phyloP scores from a whole-genome alignment of 257 asterid genomes.

The Nicotiana tabacum region DNA sequence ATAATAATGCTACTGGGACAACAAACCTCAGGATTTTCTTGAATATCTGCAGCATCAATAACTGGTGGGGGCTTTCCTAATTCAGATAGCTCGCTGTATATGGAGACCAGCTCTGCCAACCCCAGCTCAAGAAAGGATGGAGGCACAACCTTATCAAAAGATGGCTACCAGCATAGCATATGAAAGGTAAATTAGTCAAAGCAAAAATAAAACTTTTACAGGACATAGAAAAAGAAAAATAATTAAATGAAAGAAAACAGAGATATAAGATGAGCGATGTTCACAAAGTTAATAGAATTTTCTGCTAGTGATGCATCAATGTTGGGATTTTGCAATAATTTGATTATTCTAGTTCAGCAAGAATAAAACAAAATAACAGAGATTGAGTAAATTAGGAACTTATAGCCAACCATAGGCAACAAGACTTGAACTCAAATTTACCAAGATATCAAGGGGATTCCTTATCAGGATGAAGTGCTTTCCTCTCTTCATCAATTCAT shows the following conservation, averaged over 20 bases:
- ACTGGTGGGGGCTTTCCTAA: conserved; percentile 61
- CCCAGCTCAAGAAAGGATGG: conserved; percentile 68
- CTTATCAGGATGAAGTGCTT: conserved; percentile 77
- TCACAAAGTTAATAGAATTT: not conserved
- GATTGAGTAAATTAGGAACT: not conserved
- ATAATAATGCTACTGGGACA: conserved; percentile 7
- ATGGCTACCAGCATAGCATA: conserved; percentile 42
- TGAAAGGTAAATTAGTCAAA: conserved; percentile 19
- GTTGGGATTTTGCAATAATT: not conserved
- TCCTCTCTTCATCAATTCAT: conserved; percentile 70
- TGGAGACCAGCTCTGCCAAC: conserved; percentile 47
- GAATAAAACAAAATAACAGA: not conserved
- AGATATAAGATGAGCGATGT: not conserved
- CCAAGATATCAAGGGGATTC: conserved; percentile 85
- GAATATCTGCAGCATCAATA: conserved; percentile 69
- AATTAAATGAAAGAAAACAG: not conserved
- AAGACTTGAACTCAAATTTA: conserved; percentile 21
- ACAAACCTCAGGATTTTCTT: conserved; percentile 67
- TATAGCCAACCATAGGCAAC: not conserved
- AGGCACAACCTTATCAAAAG: conserved; percentile 61
- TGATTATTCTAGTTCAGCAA: not conserved
- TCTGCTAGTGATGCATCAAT: not conserved
- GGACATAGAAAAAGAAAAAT: not conserved
- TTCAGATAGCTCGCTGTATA: conserved; percentile 56
- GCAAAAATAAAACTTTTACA: not conserved